Percentiles rank a stretch among this genome's conserved stretches.
phyloP scores from a whole-genome alignment of 352 stramenopile species.

The Phytophthora quininea region DNA sequence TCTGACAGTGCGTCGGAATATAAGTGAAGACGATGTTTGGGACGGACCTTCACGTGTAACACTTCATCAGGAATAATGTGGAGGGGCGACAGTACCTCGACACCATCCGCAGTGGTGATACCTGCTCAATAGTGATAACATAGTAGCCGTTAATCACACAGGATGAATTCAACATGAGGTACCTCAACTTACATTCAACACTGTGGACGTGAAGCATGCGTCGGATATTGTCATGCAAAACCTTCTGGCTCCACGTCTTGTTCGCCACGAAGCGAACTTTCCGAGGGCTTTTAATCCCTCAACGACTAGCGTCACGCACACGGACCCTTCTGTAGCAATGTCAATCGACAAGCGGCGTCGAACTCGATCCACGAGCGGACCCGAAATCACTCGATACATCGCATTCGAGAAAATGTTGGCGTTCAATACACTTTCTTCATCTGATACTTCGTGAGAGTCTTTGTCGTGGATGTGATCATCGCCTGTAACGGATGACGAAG shows the following conservation, averaged over 20 bases:
- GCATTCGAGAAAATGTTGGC: slow-evolving; percentile 84
- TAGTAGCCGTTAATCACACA: slow-evolving; percentile 15
- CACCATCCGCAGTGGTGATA: slow-evolving; percentile 56
- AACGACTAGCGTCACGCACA: slow-evolving; percentile 72
- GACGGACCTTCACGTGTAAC: slow-evolving; percentile 67
- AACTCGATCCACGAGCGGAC: slow-evolving; percentile 77
- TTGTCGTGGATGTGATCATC: slow-evolving; percentile 36
- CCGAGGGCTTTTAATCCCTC: slow-evolving; percentile 61
- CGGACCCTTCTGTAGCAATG: slow-evolving; percentile 73
- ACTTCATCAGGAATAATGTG: slow-evolving; percentile 79
- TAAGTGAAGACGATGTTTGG: slow-evolving; percentile 49
- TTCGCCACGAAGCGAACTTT: slow-evolving; percentile 83
- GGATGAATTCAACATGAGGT: not conserved
- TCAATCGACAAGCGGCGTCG: slow-evolving; percentile 79
- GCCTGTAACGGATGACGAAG: slow-evolving; percentile 45
- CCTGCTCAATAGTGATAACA: slow-evolving; percentile 33
- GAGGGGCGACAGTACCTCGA: slow-evolving; percentile 72
- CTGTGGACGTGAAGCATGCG: slow-evolving; percentile 76
- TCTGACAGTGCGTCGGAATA: slow-evolving; percentile 38
- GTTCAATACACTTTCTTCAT: slow-evolving; percentile 36
- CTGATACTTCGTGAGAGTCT: slow-evolving; percentile 6
- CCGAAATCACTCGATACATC: slow-evolving; percentile 85
- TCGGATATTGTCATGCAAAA: slow-evolving; percentile 65
- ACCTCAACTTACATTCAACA: slow-evolving; percentile 50
- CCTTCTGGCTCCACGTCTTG: slow-evolving; percentile 63